These are phyloP conservation scores for Pestalotiopsis sp. DNA, from an alignment of 2,329 filamentous ascomycete species.

Conservation along the genomic window DNA sequence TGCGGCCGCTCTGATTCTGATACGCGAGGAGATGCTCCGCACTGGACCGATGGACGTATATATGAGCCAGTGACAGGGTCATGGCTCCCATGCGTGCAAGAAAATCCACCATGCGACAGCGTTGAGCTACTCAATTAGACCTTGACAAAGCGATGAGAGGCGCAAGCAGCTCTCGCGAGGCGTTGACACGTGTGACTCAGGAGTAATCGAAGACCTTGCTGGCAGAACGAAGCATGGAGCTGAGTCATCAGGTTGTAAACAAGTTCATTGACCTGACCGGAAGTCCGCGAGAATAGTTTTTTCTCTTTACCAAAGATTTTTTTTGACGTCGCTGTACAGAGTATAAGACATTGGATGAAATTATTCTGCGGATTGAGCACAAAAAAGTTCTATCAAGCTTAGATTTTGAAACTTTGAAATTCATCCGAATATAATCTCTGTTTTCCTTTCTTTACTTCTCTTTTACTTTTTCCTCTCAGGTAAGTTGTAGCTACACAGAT, in stretches of 20 bases:
- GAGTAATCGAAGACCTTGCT: conserved; percentile 37
- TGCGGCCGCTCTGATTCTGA: conserved; percentile 11
- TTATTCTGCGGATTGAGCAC: too few relatives aligned
- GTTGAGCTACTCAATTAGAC: conserved; percentile 29
- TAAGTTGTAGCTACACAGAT: too few relatives aligned
- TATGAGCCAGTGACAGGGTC: conserved; percentile 43
- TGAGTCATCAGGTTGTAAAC: conserved; percentile 45
- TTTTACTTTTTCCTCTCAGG: too few relatives aligned
- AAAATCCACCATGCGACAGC: conserved; percentile 45
- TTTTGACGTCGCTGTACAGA: too few relatives aligned
- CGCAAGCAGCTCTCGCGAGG: conserved; percentile 44
- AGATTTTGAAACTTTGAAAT: too few relatives aligned
- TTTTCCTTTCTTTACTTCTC: too few relatives aligned
- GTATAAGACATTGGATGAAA: too few relatives aligned
- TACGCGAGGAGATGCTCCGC: conserved; percentile 14
- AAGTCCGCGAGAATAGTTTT: too few relatives aligned
- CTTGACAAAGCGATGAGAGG: conserved; percentile 40
- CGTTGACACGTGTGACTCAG: conserved; percentile 40
- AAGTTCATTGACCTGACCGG: conserved; percentile 24
- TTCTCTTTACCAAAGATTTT: too few relatives aligned
- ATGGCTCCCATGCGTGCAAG: conserved; percentile 41
- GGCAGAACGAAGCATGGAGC: conserved; percentile 39
- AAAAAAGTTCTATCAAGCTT: too few relatives aligned
- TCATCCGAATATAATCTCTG: too few relatives aligned
- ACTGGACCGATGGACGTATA: conserved; percentile 25